Evolutionary conservation across 2,329 filamentous ascomycete species (phyloP).

Genomic region (Diaporthe destruens): DNA sequence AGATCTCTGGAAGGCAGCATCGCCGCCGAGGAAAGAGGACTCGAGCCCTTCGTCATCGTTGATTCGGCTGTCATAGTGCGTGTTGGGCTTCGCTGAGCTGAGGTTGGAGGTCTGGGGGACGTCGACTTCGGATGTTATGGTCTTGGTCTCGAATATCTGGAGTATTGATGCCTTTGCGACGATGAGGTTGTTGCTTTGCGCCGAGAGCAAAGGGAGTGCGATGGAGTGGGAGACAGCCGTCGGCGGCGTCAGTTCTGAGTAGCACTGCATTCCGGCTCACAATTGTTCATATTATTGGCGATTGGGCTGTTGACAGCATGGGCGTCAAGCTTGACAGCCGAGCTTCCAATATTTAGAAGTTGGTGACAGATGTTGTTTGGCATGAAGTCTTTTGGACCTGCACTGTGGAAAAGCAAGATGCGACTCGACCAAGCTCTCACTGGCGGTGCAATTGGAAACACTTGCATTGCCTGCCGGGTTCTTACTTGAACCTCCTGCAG

Average conservation of each 20-base stretch:
- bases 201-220: conserved; percentile 80
- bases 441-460: conserved; percentile 26
- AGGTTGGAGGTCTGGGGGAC: conserved; percentile 53
- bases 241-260: conserved; percentile 93
- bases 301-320: conserved; percentile 27
- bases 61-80: conserved; percentile 64
- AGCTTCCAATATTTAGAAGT: conserved; percentile 20
- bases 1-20: conserved; percentile 71
- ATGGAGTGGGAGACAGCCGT: conserved; percentile 94
- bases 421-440: conserved; percentile 4
- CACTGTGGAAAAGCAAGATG: conserved; percentile 4
- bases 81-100: conserved; percentile 57
- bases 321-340: neutral
- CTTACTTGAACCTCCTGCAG: conserved; percentile 15
- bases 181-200: conserved; percentile 84
- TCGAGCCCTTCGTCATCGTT: conserved; percentile 75
- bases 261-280: conserved; percentile 84
- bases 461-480: conserved; percentile 12
- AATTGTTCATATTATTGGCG: conserved; percentile 45
- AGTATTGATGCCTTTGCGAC: conserved; percentile 93
- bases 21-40: conserved; percentile 74
- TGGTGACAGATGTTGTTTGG: neutral
- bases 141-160: conserved; percentile 86
- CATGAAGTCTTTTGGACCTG: conserved; percentile 2
- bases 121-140: conserved; percentile 74